A percentile compares a stretch with the other conserved stretches of the same genome.
Conservation (phyloP, 495 filamentous ascomycete genomes). For the Podospora bellae-mahoneyi region DNA sequence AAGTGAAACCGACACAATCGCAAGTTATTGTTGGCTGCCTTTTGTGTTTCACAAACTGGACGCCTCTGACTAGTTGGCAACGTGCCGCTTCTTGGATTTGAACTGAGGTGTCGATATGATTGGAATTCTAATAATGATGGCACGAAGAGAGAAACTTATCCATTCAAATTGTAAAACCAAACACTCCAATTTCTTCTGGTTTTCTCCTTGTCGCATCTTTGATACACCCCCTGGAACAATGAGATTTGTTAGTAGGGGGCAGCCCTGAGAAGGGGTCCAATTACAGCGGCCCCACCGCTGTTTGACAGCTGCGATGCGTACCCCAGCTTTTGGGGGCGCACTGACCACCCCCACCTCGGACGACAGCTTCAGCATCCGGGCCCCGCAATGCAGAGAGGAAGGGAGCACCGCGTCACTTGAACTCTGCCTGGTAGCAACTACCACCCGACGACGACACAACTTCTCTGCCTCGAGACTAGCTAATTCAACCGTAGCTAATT, state of each 20-base stretch:
- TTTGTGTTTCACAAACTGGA: background rate
- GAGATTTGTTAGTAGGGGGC: background rate
- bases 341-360: constrained; percentile 13
- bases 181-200: background rate
- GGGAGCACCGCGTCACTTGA: constrained; percentile 31
- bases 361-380: constrained; percentile 9
- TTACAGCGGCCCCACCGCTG: background rate
- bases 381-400: constrained; percentile 10
- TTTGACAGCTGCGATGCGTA: background rate
- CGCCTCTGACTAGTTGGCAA: background rate
- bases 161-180: background rate
- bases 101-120: background rate
- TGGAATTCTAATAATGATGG: background rate
- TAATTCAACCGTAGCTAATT: background rate
- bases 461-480: background rate
- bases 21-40: background rate
- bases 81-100: background rate
- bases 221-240: background rate
- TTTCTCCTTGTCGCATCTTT: background rate
- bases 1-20: background rate
- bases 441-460: background rate
- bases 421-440: constrained; percentile 1
- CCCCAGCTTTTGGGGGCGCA: constrained; percentile 10
- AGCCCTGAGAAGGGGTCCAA: background rate
- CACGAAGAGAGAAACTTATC: background rate